These are phyloP conservation scores for Leccinum olivaceopallidum DNA, from an alignment of 768 basidiomycete species.

Conservation along the genomic window DNA sequence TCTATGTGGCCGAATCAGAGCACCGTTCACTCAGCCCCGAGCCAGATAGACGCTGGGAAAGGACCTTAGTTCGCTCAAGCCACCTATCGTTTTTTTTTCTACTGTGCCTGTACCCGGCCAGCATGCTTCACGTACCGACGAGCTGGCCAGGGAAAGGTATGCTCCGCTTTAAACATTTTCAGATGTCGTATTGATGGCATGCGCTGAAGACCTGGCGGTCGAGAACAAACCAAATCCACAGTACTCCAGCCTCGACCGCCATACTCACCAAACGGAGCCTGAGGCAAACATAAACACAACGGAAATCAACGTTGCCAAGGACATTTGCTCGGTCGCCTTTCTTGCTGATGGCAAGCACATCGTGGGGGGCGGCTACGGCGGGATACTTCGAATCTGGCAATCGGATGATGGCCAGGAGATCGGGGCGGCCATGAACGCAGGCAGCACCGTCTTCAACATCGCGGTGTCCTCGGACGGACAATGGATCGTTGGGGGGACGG, in stretches of 20 bases:
- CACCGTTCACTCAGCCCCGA: too few species aligned
- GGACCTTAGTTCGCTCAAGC: neutral
- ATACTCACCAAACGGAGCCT: neutral
- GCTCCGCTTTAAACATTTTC: neutral
- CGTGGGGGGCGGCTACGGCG: constrained; percentile 12
- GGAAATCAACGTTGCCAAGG: constrained; percentile 6
- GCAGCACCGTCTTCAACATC: constrained; percentile 7
- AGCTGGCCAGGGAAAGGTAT: constrained; percentile 3
- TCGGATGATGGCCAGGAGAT: constrained; percentile 3
- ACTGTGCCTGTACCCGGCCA: neutral
- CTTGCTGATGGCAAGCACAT: constrained; percentile 7
- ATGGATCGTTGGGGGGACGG: constrained; percentile 11
- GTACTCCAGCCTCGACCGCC: neutral
- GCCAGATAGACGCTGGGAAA: neutral
- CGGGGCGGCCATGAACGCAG: constrained; percentile 9
- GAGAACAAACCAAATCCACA: neutral
- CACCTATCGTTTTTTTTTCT: neutral
- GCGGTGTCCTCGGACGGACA: constrained; percentile 9
- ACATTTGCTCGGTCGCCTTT: constrained; percentile 13
- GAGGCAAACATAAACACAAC: neutral
- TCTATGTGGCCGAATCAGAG: too few species aligned
- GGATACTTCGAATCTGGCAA: constrained; percentile 9
- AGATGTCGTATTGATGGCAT: neutral
- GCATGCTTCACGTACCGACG: neutral
- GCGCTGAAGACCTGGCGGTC: neutral